These are phyloP conservation scores for Botrytis paeoniae DNA, from an alignment of 2,329 filamentous ascomycete species.

Conservation along the genomic window DNA sequence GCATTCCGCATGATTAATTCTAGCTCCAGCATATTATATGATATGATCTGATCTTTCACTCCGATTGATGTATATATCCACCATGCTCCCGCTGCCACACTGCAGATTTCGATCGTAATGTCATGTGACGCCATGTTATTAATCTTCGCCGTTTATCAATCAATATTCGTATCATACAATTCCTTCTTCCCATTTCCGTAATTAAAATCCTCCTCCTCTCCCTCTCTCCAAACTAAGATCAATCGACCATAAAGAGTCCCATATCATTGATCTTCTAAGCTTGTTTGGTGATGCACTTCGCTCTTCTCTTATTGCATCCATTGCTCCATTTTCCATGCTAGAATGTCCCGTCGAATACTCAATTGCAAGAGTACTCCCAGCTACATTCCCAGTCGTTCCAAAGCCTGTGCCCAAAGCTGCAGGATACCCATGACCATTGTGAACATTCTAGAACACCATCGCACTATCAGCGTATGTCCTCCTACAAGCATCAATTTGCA, in stretches of 20 bases:
- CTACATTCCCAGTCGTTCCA: neutral
- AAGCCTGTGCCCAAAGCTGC: neutral
- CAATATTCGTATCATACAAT: neutral
- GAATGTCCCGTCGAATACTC: neutral
- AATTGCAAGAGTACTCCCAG: neutral
- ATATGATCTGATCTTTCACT: neutral
- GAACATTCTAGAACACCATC: slow-evolving; percentile 24
- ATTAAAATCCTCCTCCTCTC: slow-evolving; percentile 17
- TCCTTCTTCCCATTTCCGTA: neutral
- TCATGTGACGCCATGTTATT: neutral
- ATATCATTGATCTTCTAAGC: slow-evolving; percentile 50
- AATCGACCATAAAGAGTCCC: slow-evolving; percentile 61
- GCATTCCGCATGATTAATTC: neutral
- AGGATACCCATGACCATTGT: neutral
- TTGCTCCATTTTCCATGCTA: neutral
- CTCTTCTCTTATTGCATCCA: slow-evolving; percentile 19
- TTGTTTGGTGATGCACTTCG: slow-evolving; percentile 39
- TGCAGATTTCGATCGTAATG: neutral
- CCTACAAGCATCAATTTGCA: neutral
- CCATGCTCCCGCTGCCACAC: neutral
- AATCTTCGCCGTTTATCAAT: neutral
- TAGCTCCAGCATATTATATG: neutral
- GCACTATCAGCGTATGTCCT: slow-evolving; percentile 29
- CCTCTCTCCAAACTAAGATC: slow-evolving; percentile 55
- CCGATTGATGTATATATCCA: neutral